Evolutionary conservation across 177 flowering plant genomes (phyloP).

Genomic region (Vitis hybrid): DNA sequence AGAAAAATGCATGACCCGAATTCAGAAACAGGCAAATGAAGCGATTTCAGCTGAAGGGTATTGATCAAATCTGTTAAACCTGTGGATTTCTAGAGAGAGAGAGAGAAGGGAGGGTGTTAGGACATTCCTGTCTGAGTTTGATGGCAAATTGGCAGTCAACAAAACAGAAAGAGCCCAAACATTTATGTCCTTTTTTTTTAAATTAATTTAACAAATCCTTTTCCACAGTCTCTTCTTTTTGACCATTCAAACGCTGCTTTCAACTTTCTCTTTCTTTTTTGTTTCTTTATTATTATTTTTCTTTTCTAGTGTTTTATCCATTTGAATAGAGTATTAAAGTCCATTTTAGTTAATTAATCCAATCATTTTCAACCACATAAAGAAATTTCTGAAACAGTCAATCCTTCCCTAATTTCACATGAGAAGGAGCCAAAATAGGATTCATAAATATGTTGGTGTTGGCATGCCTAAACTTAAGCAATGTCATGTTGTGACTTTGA

Average conservation of each 20-base stretch:
- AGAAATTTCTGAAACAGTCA: no score
- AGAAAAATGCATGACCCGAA: neutral
- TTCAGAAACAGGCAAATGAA: neutral
- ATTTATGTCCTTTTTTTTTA: neutral
- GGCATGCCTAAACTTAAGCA: no score
- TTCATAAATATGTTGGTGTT: no score
- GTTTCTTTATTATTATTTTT: neutral
- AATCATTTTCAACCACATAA: no score
- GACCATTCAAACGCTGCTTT: conserved; percentile 27
- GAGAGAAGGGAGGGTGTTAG: neutral
- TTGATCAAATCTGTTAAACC: no score
- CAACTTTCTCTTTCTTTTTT: neutral
- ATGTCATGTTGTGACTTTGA: no score
- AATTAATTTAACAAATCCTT: neutral
- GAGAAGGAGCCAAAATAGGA: no score
- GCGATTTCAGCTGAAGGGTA: neutral
- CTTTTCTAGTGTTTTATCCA: neutral
- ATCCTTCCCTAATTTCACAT: no score
- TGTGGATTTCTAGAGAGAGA: neutral
- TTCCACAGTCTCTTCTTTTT: conserved; percentile 23
- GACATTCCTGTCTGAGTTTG: neutral
- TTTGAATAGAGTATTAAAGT: neutral
- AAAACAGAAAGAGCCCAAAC: conserved; percentile 15
- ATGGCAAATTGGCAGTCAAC: conserved; percentile 9
- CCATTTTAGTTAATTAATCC: neutral